Evolutionary conservation across 345 rosid species (phyloP).

Genomic region (Psidium friedrichsthalianum): DNA sequence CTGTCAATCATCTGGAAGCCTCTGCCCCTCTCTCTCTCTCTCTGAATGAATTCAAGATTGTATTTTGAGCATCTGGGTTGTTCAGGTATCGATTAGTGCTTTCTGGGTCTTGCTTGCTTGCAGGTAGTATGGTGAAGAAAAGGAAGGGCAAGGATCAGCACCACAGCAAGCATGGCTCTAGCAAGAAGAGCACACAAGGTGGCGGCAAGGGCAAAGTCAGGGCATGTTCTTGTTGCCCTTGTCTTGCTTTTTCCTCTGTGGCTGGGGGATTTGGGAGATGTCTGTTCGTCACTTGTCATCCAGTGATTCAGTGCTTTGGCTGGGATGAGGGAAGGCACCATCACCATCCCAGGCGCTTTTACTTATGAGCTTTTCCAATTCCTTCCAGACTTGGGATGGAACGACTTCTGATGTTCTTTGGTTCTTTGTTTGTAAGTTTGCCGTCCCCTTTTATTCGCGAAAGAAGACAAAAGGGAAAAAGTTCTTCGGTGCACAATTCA

Average conservation of each 20-base stretch:
- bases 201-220: background rate
- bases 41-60: background rate
- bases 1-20: background rate
- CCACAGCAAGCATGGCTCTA: background rate
- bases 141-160: background rate
- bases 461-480: background rate
- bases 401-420: background rate
- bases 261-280: conserved; percentile 43
- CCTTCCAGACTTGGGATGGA: background rate
- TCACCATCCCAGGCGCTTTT: conserved; percentile 40
- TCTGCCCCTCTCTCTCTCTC: background rate
- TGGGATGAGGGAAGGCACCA: conserved; percentile 40
- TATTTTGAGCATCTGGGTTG: background rate
- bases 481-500: background rate
- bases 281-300: conserved; percentile 36
- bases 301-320: conserved; percentile 44
- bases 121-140: background rate
- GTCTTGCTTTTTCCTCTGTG: conserved; percentile 17
- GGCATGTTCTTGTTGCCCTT: conserved; percentile 11
- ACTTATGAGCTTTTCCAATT: conserved; percentile 3
- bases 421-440: background rate
- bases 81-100: background rate
- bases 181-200: background rate
- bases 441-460: background rate
- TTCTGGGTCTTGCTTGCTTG: background rate